A percentile compares a stretch with the other conserved stretches of the same genome.
These are phyloP conservation scores for Aschersonia sp. DNA, from an alignment of 2,329 filamentous ascomycete species.

Conservation along the genomic window DNA sequence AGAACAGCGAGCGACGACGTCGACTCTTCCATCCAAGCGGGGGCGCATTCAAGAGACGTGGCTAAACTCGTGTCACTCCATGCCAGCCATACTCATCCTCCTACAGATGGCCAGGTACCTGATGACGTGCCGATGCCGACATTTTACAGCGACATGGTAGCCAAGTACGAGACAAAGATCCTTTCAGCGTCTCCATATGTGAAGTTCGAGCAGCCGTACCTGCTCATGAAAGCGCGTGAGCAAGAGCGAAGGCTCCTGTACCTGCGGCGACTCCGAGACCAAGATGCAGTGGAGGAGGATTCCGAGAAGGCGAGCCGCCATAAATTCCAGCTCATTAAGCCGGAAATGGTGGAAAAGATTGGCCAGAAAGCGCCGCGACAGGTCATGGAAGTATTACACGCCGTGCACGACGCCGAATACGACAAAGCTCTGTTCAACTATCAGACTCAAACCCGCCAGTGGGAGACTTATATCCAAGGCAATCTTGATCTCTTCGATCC, in stretches of 20 bases:
- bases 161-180: constrained; percentile 84
- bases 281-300: constrained; percentile 47
- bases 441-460: constrained; percentile 84
- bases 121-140: constrained; percentile 77
- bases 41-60: constrained; percentile 11
- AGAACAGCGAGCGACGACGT: constrained; percentile 14
- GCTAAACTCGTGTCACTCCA: constrained; percentile 21
- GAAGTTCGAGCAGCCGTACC: constrained; percentile 84
- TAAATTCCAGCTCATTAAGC: constrained; percentile 80
- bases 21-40: constrained; percentile 11
- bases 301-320: constrained; percentile 51
- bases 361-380: constrained; percentile 69
- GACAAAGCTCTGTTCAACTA: constrained; percentile 92
- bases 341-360: constrained; percentile 85
- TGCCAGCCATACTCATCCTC: constrained; percentile 26
- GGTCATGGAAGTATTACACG: constrained; percentile 85
- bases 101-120: constrained; percentile 44
- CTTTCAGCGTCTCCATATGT: constrained; percentile 94
- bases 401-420: constrained; percentile 92
- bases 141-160: constrained; percentile 90
- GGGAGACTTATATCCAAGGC: constrained; percentile 87
- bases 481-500: constrained; percentile 87
- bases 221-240: constrained; percentile 82
- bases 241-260: constrained; percentile 76
- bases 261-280: constrained; percentile 69